Conservation (phyloP, 2,329 filamentous ascomycete genomes). For the Hymenoscyphus fraxineus region DNA sequence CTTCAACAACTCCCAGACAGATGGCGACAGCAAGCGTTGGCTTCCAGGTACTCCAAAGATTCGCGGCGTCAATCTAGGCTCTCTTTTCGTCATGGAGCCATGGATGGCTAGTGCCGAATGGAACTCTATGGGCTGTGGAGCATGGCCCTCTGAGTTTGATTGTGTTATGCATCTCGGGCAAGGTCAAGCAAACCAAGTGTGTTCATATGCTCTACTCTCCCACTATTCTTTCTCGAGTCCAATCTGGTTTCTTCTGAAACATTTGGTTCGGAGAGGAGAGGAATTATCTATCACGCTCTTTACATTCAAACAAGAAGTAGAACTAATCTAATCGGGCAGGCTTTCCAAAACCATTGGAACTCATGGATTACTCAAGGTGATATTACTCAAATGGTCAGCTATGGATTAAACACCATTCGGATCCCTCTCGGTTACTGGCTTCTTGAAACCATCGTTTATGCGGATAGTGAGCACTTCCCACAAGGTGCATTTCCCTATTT, state of each 20-base stretch:
- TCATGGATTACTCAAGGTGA: conserved; percentile 46
- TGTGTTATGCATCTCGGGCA: conserved; percentile 2
- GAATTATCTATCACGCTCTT: not conserved
- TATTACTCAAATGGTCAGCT: conserved; percentile 41
- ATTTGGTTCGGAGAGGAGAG: not conserved
- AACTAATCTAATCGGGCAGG: not conserved
- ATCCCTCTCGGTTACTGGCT: conserved; percentile 51
- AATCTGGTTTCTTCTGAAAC: not conserved
- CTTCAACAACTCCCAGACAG: conserved; percentile 13
- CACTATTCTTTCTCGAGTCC: not conserved
- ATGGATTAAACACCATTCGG: conserved; percentile 46
- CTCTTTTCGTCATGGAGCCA: not conserved
- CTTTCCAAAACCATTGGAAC: conserved; percentile 26
- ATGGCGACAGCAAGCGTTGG: conserved; percentile 17
- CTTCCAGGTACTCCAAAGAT: conserved; percentile 14
- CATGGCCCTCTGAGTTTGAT: conserved; percentile 2
- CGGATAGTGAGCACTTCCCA: conserved; percentile 44
- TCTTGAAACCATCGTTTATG: conserved; percentile 42
- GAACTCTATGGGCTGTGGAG: conserved; percentile 2
- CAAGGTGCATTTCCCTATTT: conserved; percentile 43
- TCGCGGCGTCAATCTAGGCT: conserved; percentile 7
- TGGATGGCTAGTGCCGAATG: conserved; percentile 4
- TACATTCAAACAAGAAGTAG: not conserved
- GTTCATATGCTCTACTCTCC: not conserved
- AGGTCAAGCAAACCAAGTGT: not conserved